Evolutionary conservation across 1,284 basidiomycete genomes (phyloP), one percentile per base, ranked within the genome.

Genomic region (Ustilago bromivora): DNA sequence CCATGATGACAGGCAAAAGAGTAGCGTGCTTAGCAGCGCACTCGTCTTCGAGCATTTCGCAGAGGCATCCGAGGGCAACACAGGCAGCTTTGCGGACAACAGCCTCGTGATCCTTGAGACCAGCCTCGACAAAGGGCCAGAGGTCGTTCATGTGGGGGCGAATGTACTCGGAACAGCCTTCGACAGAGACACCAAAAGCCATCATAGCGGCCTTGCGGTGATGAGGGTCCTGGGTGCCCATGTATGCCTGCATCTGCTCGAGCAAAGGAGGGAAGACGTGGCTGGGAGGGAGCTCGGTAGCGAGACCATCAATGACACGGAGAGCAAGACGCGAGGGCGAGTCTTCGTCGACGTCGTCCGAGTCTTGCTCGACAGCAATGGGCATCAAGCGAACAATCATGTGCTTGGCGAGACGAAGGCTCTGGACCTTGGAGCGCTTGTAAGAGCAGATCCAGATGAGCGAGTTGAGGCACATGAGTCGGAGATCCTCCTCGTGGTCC

Each of bases 131-230:
- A 73, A 97, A 90, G 1, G 96, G 95, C 97, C 97, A 99, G 54
- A 99, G 92, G 81, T 94, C 90, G 80, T 88, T 88, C 90, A 99
- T 94, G 83, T 96, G 91, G 7, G 96, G 95, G 38, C 94, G 94
- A 90, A 99, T 98, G 88, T 90, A 99, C 88, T 99, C 95, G 87
- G 94, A 95, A 89, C 96, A 98, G 31, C 97, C 97, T 87, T 99
- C 97, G 67, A 99, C 95, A 56, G 92, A 91, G 57, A 99, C 94
- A 81, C 96, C 97, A 67, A 99, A 92, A 5, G 96, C 93, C 86
- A 98, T 94, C 88, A 99, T 92, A 8, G 96, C 97, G 57, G 94
- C 94, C 78, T 97, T 96, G 73, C 97, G 93, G 82, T 89, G 88
- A 80, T 90, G 87, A 61, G 91, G 88, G 68, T 84, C 82, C 55